Evolutionary conservation across 305 asterid genomes (phyloP).

Genomic region (Ajuga reptans): DNA sequence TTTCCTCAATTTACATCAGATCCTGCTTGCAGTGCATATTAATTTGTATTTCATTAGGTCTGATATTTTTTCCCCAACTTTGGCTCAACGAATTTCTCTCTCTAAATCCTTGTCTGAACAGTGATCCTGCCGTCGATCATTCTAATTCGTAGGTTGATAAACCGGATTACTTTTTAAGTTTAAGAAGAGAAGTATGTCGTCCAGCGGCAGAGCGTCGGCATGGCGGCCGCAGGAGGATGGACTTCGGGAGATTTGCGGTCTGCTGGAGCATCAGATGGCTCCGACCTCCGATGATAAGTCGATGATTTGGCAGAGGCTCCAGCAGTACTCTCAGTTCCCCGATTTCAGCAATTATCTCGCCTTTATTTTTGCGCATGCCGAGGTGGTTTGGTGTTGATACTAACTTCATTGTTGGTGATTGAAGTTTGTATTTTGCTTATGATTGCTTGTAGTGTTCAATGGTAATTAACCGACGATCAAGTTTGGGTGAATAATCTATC

Average conservation of each 20-base stretch:
- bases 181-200: slow-evolving; percentile 33
- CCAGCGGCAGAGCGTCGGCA: slow-evolving; percentile 36
- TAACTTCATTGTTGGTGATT: background rate
- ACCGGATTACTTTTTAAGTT: background rate
- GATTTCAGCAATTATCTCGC: slow-evolving; percentile 94
- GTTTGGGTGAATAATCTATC: background rate
- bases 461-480: background rate
- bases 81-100: background rate
- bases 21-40: no score
- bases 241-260: slow-evolving; percentile 80
- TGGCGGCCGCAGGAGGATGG: slow-evolving; percentile 94
- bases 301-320: slow-evolving; percentile 73
- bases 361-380: slow-evolving; percentile 69
- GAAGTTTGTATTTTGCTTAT: background rate
- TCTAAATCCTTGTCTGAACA: background rate
- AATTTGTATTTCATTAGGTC: background rate
- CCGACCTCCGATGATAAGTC: slow-evolving; percentile 75
- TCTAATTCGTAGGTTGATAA: background rate
- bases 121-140: background rate
- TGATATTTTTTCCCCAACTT: background rate
- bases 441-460: slow-evolving; percentile 14
- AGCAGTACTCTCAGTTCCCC: slow-evolving; percentile 86
- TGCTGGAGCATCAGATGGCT: slow-evolving; percentile 84
- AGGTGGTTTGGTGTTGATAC: slow-evolving; percentile 38
- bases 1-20: no score